A percentile compares a stretch with the other conserved stretches of the same genome.
These are phyloP conservation scores for Verticillium nubilum DNA, from an alignment of 2,329 filamentous ascomycete genomes.

Conservation along the genomic window DNA sequence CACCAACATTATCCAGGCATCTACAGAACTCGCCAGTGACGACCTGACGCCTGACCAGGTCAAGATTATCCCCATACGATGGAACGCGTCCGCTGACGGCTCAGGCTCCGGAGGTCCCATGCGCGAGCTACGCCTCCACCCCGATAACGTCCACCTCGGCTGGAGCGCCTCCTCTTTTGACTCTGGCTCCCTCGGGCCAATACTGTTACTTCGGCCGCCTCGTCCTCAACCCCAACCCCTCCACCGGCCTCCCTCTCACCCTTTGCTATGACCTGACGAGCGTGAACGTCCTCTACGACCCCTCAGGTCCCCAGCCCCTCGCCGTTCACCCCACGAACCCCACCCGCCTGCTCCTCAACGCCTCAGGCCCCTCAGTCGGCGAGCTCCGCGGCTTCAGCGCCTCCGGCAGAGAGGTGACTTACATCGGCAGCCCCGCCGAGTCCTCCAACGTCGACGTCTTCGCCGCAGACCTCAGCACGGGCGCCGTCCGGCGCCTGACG, in stretches of 20 bases:
- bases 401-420: slow-evolving; percentile 27
- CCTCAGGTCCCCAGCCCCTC: slow-evolving; percentile 5
- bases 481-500: slow-evolving; percentile 29
- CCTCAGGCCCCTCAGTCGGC: slow-evolving; percentile 24
- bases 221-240: slow-evolving; percentile 27
- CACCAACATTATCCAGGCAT: slow-evolving; percentile 27
- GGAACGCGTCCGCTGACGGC: slow-evolving; percentile 23
- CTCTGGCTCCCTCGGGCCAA: slow-evolving; percentile 12
- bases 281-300: slow-evolving; percentile 23
- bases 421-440: slow-evolving; percentile 27
- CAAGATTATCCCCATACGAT: slow-evolving; percentile 32
- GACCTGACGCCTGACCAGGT: slow-evolving; percentile 26
- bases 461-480: slow-evolving; percentile 28
- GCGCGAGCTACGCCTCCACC: slow-evolving; percentile 35
- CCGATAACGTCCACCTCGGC: slow-evolving; percentile 31
- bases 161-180: slow-evolving; percentile 26
- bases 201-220: slow-evolving; percentile 25
- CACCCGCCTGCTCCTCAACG: slow-evolving; percentile 19
- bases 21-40: slow-evolving; percentile 22
- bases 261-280: slow-evolving; percentile 29
- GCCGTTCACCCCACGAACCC: slow-evolving; percentile 5
- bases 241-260: slow-evolving; percentile 17
- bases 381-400: slow-evolving; percentile 36
- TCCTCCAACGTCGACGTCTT: slow-evolving; percentile 36
- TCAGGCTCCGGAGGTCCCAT: slow-evolving; percentile 20